Evolutionary conservation across 1,139 yeast genomes (phyloP).

Genomic region (Saccharomycopsis phalli): DNA sequence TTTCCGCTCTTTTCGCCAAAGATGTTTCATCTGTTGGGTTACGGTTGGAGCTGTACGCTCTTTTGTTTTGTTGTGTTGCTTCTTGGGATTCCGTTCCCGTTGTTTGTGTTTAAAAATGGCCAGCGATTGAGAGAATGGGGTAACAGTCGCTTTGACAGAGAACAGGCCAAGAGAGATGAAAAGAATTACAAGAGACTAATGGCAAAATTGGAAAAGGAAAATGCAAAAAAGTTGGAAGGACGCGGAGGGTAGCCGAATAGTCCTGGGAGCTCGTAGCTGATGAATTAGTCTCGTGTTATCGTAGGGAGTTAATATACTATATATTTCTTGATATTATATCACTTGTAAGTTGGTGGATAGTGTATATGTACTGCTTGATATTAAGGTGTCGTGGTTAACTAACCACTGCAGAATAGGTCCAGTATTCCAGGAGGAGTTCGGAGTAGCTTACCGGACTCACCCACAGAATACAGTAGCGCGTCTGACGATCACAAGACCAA

Average conservation of each 20-base stretch:
- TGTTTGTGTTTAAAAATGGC: constrained; percentile 43
- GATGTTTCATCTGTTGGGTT: constrained; percentile 39
- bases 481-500: too few relatives aligned
- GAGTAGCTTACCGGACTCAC: too few relatives aligned
- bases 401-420: too few relatives aligned
- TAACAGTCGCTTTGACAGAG: constrained; percentile 34
- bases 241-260: not conserved
- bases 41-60: constrained; percentile 62
- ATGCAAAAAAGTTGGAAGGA: not conserved
- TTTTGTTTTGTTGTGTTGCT: constrained; percentile 47
- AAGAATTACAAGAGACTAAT: constrained; percentile 28
- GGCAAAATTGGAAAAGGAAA: constrained; percentile 13
- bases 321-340: too few relatives aligned
- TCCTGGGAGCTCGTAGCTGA: not conserved
- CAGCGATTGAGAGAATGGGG: constrained; percentile 50
- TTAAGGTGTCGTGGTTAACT: too few relatives aligned
- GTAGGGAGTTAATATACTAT: not conserved
- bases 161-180: constrained; percentile 36
- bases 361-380: too few relatives aligned
- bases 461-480: too few relatives aligned
- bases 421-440: too few relatives aligned
- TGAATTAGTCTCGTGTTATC: not conserved
- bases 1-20: constrained; percentile 42
- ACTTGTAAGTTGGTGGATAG: too few relatives aligned
- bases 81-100: constrained; percentile 57